Conservation (phyloP, 768 basidiomycete species). For the Porphyrellus cyaneotinctus region DNA sequence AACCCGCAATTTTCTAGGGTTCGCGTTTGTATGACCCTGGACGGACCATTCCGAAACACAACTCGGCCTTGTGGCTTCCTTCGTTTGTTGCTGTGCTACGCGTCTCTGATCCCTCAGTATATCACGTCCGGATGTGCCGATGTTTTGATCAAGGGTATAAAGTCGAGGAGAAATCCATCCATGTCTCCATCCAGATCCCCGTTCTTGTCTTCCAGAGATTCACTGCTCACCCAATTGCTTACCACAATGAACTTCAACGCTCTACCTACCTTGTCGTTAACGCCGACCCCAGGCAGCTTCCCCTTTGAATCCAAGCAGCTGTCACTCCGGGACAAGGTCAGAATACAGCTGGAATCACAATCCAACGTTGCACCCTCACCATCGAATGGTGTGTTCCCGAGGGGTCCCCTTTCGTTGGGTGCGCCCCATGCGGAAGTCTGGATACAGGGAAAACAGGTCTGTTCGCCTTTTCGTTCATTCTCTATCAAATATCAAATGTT, state of each 20-base stretch:
- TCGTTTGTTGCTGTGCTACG: constrained; percentile 12
- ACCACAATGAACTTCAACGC: constrained; percentile 24
- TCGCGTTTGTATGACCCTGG: constrained; percentile 15
- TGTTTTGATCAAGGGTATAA: constrained; percentile 21
- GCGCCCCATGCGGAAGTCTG: constrained; percentile 45
- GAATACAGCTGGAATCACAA: constrained; percentile 33
- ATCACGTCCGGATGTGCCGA: constrained; percentile 2
- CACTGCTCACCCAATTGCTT: not conserved
- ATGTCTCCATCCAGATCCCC: not conserved
- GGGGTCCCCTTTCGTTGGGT: constrained; percentile 38
- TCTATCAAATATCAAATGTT: constrained; percentile 1
- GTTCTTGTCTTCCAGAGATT: not conserved
- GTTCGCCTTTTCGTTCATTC: constrained; percentile 10
- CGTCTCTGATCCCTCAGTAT: not conserved
- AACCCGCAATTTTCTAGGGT: constrained; percentile 17
- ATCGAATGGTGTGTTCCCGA: constrained; percentile 43
- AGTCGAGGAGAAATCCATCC: constrained; percentile 3
- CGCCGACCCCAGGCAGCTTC: constrained; percentile 35
- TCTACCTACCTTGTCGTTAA: constrained; percentile 32
- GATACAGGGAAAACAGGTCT: constrained; percentile 40
- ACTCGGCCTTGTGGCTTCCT: constrained; percentile 8
- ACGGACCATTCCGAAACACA: constrained; percentile 14
- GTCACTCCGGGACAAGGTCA: constrained; percentile 27
- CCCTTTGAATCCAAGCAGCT: constrained; percentile 38
- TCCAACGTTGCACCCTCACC: constrained; percentile 22